Conservation (phyloP, 2,329 filamentous ascomycete species). For the Ophiostoma novo-ulmi region DNA sequence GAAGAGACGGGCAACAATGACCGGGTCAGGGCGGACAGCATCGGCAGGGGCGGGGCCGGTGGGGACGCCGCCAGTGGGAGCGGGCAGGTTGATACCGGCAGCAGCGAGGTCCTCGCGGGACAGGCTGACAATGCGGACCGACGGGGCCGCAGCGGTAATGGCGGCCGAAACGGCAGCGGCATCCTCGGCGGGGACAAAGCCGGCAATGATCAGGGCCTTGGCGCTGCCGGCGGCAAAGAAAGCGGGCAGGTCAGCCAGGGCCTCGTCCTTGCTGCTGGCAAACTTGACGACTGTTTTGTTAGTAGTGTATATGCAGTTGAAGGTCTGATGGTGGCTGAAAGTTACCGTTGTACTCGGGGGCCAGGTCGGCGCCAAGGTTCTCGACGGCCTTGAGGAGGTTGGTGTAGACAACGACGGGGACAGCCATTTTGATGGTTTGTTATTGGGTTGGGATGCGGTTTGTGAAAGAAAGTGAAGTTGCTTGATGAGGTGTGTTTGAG, state of each 20-base stretch:
- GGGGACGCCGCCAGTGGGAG: background rate
- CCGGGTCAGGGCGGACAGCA: background rate
- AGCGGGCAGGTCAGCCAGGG: background rate
- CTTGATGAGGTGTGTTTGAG: background rate
- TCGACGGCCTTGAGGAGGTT: background rate
- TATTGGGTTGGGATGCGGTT: background rate
- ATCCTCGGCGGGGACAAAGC: background rate
- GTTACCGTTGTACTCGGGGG: background rate
- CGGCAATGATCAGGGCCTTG: background rate
- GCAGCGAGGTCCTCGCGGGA: background rate
- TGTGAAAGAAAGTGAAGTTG: background rate
- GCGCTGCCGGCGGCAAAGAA: background rate
- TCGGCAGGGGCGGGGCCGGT: background rate
- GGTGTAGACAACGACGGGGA: background rate
- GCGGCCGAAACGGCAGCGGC: background rate
- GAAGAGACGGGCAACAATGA: background rate
- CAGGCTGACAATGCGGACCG: background rate
- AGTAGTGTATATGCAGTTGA: background rate
- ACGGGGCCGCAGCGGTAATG: background rate
- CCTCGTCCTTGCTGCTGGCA: background rate
- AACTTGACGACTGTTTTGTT: background rate
- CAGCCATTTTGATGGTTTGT: background rate
- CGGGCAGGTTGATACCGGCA: background rate
- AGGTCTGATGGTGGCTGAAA: too few relatives aligned
- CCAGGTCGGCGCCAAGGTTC: background rate